Evolutionary conservation across 176 grass and related monocot species (phyloP).

Genomic region (Chloris gayana): DNA sequence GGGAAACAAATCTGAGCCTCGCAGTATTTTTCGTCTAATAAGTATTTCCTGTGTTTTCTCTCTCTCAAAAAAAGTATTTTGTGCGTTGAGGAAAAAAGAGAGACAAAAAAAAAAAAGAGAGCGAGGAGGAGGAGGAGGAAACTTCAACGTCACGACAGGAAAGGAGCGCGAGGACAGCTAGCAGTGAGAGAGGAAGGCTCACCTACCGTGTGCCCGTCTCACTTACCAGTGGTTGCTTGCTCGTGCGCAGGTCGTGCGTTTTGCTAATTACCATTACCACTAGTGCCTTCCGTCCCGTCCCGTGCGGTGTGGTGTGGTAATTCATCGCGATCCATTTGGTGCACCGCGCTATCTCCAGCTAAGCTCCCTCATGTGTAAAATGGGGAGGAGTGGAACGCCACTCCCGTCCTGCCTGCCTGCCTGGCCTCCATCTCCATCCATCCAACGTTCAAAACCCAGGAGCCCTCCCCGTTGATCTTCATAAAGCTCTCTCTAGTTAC

Average conservation of each 20-base stretch:
- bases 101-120: fast-evolving
- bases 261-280: not conserved
- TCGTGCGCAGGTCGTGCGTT: not conserved
- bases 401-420: slow-evolving; percentile 37
- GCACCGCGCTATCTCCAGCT: not conserved
- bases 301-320: no score
- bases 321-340: no score
- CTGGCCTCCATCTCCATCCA: slow-evolving; percentile 7
- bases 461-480: not conserved
- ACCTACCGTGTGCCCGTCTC: slow-evolving; percentile 57
- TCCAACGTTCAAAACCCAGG: slow-evolving; percentile 38
- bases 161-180: slow-evolving; percentile 70
- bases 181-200: slow-evolving; percentile 64
- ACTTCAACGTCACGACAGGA: slow-evolving; percentile 93
- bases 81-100: no score
- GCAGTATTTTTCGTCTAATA: no score
- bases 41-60: not conserved
- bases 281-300: no score
- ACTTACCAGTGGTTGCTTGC: slow-evolving; percentile 4
- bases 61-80: no score
- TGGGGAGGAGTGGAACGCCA: slow-evolving; percentile 43
- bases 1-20: not conserved
- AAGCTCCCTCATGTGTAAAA: not conserved
- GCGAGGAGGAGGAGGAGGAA: slow-evolving; percentile 14
- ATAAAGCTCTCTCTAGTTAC: slow-evolving; percentile 24